A percentile compares a stretch with the other conserved stretches of the same genome.
Evolutionary conservation across 202 grass and related monocot species (phyloP).

Genomic region (Brachypodium distachyon): DNA sequence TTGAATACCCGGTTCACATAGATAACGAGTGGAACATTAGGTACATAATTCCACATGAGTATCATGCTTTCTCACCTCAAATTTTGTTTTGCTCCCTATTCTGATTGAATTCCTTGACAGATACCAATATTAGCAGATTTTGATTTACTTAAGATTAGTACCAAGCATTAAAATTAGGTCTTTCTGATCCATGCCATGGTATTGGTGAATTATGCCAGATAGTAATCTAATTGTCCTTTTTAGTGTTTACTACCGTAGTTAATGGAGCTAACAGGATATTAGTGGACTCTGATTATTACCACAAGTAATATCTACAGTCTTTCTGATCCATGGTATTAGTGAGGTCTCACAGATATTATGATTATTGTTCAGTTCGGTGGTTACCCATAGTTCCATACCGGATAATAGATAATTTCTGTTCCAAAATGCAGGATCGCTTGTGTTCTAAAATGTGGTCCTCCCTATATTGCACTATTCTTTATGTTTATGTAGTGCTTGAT

Average conservation of each 20-base stretch:
- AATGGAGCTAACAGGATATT: background rate
- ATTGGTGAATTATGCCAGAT: background rate
- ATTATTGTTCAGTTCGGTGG: too few relatives aligned
- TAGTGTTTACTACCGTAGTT: background rate
- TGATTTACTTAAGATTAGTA: background rate
- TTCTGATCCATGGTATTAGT: too few relatives aligned
- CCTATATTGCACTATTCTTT: background rate
- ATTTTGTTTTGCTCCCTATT: background rate
- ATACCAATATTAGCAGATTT: background rate
- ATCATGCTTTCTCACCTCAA: background rate
- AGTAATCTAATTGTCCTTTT: background rate
- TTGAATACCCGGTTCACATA: conserved; percentile 57
- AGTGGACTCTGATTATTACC: background rate
- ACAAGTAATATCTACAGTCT: too few relatives aligned
- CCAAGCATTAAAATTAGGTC: background rate
- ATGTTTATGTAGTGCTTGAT: background rate
- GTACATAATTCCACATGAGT: conserved; percentile 21
- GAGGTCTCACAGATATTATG: too few relatives aligned
- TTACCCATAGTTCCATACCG: too few relatives aligned
- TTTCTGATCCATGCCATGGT: background rate
- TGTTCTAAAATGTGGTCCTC: background rate
- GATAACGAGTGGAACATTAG: conserved; percentile 97
- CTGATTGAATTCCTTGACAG: background rate
- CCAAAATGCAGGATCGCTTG: background rate
- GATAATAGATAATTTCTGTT: too few relatives aligned